Conservation (phyloP, 148 eudicot species). For the Gaultheria prostrata region DNA sequence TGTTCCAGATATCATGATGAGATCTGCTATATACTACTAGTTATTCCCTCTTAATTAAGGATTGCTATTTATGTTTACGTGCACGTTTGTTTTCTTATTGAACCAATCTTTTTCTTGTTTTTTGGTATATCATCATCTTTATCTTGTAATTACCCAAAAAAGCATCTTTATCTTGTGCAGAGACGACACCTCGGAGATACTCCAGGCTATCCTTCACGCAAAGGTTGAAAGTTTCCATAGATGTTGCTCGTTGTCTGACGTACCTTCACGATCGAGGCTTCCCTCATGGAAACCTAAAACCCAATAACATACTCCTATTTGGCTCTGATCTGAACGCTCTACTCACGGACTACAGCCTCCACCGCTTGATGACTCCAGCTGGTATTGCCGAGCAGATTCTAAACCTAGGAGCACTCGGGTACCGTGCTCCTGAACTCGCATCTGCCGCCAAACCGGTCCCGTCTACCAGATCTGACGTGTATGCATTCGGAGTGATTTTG, state of each 20-base stretch:
- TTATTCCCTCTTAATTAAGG: neutral
- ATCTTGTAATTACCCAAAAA: neutral
- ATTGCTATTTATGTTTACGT: neutral
- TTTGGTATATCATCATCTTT: neutral
- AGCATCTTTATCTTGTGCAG: conserved; percentile 34
- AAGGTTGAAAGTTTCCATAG: conserved; percentile 66
- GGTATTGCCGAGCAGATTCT: conserved; percentile 87
- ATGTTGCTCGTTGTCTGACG: conserved; percentile 71
- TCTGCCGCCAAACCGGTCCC: conserved; percentile 60
- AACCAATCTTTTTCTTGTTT: conserved; percentile 5
- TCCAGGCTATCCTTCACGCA: conserved; percentile 69
- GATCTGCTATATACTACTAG: neutral
- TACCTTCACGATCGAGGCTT: conserved; percentile 77
- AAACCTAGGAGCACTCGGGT: conserved; percentile 90
- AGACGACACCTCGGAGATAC: conserved; percentile 82
- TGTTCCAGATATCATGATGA: neutral
- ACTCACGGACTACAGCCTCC: conserved; percentile 75
- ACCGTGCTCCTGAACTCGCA: conserved; percentile 86
- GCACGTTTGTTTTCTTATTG: neutral
- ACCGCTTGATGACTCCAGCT: conserved; percentile 85
- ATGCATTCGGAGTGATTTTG: conserved; percentile 84
- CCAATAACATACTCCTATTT: conserved; percentile 65
- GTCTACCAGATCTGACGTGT: conserved; percentile 76
- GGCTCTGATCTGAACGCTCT: conserved; percentile 44
- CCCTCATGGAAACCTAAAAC: conserved; percentile 92